Conservation (phyloP, 148 eudicot species). For the Fagopyrum tataricum region DNA sequence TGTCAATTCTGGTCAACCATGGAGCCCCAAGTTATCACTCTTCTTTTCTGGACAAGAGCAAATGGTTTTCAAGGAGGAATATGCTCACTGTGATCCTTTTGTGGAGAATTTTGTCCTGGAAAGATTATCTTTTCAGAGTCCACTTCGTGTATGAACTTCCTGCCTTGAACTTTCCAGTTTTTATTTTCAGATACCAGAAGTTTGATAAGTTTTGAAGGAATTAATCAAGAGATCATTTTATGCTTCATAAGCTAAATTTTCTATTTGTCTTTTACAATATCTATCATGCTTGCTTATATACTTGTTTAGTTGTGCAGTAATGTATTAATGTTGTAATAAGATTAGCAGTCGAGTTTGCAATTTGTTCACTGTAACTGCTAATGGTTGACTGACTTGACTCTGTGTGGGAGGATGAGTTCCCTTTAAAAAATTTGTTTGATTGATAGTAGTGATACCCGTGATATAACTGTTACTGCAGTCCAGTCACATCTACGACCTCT, state of each 20-base stretch:
- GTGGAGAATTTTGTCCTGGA: constrained; percentile 94
- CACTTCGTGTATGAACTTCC: constrained; percentile 65
- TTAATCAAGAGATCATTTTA: background rate
- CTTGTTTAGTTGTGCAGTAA: background rate
- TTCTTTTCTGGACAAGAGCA: constrained; percentile 66
- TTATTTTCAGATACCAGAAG: background rate
- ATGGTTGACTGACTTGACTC: background rate
- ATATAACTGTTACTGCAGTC: background rate
- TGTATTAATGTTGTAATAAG: background rate
- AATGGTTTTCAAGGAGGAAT: constrained; percentile 29
- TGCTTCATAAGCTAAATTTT: background rate
- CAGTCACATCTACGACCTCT: background rate
- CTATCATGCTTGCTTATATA: background rate
- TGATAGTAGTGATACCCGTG: background rate
- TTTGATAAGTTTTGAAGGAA: background rate
- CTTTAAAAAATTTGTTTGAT: background rate
- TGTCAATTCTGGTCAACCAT: constrained; percentile 83
- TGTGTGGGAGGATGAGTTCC: background rate
- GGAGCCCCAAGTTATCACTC: constrained; percentile 68
- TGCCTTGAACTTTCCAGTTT: background rate
- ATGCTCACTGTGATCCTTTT: constrained; percentile 67
- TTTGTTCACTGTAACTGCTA: background rate
- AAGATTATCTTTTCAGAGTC: constrained; percentile 87
- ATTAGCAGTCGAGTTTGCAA: background rate
- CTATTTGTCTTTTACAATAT: background rate